phyloP scores from a whole-genome alignment of 106 monocot genomes.

The Acorus gramineus region DNA sequence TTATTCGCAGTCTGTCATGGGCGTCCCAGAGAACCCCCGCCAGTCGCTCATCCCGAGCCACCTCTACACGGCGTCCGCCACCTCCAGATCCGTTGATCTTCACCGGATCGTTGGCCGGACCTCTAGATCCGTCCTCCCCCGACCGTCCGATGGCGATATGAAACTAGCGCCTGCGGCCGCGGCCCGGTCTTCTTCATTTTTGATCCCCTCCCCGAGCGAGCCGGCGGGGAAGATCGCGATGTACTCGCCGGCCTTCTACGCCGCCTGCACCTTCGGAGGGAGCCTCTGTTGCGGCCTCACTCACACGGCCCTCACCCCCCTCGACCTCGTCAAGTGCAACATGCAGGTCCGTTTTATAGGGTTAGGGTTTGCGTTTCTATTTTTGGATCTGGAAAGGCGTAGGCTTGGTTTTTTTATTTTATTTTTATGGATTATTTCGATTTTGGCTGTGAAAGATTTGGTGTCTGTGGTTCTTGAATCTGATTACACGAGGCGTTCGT shows the following conservation, averaged over 20 bases:
- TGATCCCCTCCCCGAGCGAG: conserved; percentile 43
- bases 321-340: conserved; percentile 79
- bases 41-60: conserved; percentile 42
- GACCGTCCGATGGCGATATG: not conserved
- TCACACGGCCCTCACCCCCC: conserved; percentile 56
- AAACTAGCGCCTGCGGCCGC: not conserved
- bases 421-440: no score
- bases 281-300: conserved; percentile 66
- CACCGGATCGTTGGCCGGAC: conserved; percentile 2
- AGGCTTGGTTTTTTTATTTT: no score
- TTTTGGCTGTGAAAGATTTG: no score
- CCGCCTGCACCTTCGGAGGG: conserved; percentile 63
- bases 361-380: not conserved
- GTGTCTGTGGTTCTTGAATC: no score
- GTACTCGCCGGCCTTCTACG: conserved; percentile 59
- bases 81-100: conserved; percentile 6
- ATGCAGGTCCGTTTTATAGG: conserved; percentile 42
- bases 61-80: conserved; percentile 41
- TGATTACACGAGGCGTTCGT: no score
- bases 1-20: conserved; percentile 14
- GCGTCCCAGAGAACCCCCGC: conserved; percentile 18
- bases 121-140: not conserved
- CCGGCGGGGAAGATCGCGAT: conserved; percentile 38
- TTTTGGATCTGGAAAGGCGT: not conserved
- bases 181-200: conserved; percentile 13